Evolutionary conservation across 257 asterid genomes (phyloP).

Genomic region (Nicotiana tabacum): DNA sequence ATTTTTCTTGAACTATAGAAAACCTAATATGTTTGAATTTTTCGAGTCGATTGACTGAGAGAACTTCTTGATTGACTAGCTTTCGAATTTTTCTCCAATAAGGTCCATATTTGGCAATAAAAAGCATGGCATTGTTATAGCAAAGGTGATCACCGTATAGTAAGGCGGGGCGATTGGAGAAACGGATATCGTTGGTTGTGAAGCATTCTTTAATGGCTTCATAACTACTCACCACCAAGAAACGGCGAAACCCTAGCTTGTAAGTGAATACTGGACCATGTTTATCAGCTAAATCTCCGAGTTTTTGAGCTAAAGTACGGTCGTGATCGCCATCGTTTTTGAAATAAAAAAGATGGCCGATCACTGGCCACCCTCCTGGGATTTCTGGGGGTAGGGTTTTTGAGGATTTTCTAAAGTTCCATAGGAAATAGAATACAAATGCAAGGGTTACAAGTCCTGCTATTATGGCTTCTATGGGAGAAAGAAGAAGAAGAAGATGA

Average conservation of each 20-base stretch:
- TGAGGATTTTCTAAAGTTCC: no score
- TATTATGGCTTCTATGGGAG: no score
- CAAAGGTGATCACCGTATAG: conserved; percentile 6
- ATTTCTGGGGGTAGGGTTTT: not conserved
- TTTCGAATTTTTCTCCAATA: conserved; percentile 26
- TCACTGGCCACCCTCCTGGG: not conserved
- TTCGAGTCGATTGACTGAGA: conserved; percentile 8
- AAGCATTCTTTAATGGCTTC: conserved; percentile 18
- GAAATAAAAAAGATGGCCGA: not conserved
- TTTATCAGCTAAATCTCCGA: conserved; percentile 18
- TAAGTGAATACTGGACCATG: conserved; percentile 24
- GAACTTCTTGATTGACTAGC: not conserved
- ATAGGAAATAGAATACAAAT: no score
- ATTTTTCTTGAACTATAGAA: not conserved
- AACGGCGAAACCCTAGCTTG: conserved; percentile 15
- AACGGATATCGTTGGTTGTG: conserved; percentile 16
- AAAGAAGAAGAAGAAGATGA: no score
- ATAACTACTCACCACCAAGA: conserved; percentile 18
- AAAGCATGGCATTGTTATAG: conserved; percentile 23
- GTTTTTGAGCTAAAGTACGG: not conserved
- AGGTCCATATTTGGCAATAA: conserved; percentile 12
- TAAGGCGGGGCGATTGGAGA: conserved; percentile 14
- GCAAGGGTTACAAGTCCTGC: no score
- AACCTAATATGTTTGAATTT: no score
- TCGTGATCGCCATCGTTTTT: not conserved